Conservation (phyloP, 2,329 filamentous ascomycete species). For the Amesomyces nigricolor region DNA sequence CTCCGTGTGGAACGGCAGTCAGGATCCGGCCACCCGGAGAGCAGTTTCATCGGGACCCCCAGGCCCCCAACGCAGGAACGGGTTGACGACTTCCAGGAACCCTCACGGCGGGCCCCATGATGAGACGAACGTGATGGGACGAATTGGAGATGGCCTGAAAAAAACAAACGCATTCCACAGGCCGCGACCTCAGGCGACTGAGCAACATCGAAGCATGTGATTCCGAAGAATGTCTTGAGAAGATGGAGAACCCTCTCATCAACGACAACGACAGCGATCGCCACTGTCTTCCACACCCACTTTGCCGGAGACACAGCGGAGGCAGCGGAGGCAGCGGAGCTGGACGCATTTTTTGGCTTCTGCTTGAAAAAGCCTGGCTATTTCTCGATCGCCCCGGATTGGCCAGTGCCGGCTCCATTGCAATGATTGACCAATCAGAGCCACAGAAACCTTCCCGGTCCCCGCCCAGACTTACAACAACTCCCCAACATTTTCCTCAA, state of each 20-base stretch:
- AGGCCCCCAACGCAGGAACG: too few relatives aligned
- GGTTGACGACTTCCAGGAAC: too few relatives aligned
- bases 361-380: conserved; percentile 2
- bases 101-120: too few relatives aligned
- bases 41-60: too few relatives aligned
- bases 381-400: background rate
- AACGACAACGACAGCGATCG: background rate
- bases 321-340: background rate
- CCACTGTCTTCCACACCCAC: background rate
- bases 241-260: conserved; percentile 1
- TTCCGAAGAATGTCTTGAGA: background rate
- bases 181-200: background rate
- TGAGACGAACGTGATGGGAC: too few relatives aligned
- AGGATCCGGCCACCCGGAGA: too few relatives aligned
- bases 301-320: background rate
- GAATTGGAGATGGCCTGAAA: too few relatives aligned
- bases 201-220: background rate
- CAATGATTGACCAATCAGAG: conserved; percentile 13
- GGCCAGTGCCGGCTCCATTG: background rate
- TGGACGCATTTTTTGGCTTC: background rate
- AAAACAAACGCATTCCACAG: too few relatives aligned
- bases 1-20: too few relatives aligned
- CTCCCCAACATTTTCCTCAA: conserved; percentile 29
- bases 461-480: conserved; percentile 9
- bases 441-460: background rate